Evolutionary conservation across 371 early-diverging fungal species (phyloP).

Genomic region (Mucor sp.): DNA sequence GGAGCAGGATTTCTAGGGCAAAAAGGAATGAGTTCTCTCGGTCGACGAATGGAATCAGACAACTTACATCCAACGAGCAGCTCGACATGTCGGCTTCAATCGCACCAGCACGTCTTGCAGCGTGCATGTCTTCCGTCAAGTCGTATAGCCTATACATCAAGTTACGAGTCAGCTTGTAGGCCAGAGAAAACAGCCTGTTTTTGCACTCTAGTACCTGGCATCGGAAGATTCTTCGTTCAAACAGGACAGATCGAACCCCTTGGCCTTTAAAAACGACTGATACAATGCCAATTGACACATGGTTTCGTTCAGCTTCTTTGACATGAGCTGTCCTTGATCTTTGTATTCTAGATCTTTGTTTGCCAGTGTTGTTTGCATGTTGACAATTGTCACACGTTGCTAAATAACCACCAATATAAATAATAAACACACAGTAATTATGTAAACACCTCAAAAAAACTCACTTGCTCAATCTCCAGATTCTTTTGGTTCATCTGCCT

Average conservation of each 20-base stretch:
- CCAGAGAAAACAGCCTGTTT: neutral
- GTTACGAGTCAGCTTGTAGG: neutral
- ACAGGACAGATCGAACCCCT: conserved; percentile 7
- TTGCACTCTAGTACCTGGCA: neutral
- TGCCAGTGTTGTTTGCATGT: conserved; percentile 28
- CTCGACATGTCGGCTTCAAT: neutral
- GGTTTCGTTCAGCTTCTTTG: conserved; percentile 16
- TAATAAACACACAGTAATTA: neutral
- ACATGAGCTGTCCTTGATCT: conserved; percentile 28
- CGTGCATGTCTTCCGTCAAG: neutral
- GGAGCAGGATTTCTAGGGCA: neutral
- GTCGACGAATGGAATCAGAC: too few species aligned
- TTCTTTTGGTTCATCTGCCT: conserved; percentile 17
- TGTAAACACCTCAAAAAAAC: neutral
- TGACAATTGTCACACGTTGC: conserved; percentile 21
- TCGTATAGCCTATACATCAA: neutral
- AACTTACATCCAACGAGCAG: neutral
- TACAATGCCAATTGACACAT: conserved; percentile 8
- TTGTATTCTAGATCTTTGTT: conserved; percentile 34
- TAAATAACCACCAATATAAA: conserved; percentile 6
- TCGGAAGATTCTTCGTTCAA: conserved; percentile 9
- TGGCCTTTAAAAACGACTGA: conserved; percentile 11
- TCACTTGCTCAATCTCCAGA: conserved; percentile 14
- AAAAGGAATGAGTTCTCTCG: neutral
- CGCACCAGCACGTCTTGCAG: neutral